Evolutionary conservation across 2,329 filamentous ascomycete genomes (phyloP).

Genomic region (Shiraia sp.): DNA sequence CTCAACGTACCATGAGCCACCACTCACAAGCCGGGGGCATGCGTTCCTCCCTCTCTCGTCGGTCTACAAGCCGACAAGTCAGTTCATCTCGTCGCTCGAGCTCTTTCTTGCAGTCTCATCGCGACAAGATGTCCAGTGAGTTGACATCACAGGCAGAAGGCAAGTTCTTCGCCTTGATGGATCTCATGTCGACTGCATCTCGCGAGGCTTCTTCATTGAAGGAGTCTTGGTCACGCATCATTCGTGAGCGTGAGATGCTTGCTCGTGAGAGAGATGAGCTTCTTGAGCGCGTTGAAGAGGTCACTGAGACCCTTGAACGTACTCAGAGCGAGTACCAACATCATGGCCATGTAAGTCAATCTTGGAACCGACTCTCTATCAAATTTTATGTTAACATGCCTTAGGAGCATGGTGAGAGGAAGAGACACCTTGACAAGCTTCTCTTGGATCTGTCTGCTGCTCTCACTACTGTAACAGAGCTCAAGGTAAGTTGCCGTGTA

Average conservation of each 20-base stretch:
- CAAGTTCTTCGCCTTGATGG: constrained; percentile 34
- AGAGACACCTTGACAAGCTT: constrained; percentile 26
- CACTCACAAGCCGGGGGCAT: constrained; percentile 3
- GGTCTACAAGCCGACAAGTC: constrained; percentile 17
- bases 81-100: constrained; percentile 24
- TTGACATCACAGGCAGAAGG: constrained; percentile 28
- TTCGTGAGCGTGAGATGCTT: constrained; percentile 31
- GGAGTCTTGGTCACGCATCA: constrained; percentile 28
- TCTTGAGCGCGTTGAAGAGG: constrained; percentile 21
- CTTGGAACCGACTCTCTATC: no score
- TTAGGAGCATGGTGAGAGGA: constrained; percentile 20
- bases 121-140: constrained; percentile 28
- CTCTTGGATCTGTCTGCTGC: constrained; percentile 26
- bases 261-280: constrained; percentile 24
- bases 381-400: no score
- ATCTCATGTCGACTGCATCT: constrained; percentile 30
- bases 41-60: constrained; percentile 14
- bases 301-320: constrained; percentile 27
- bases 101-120: constrained; percentile 28
- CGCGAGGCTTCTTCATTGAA: constrained; percentile 28
- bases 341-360: constrained; percentile 14
- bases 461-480: constrained; percentile 20
- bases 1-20: neutral
- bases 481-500: constrained; percentile 7
- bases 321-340: constrained; percentile 24